phyloP scores from a whole-genome alignment of 2,329 filamentous ascomycete species.

The Sporothrix pallida region DNA sequence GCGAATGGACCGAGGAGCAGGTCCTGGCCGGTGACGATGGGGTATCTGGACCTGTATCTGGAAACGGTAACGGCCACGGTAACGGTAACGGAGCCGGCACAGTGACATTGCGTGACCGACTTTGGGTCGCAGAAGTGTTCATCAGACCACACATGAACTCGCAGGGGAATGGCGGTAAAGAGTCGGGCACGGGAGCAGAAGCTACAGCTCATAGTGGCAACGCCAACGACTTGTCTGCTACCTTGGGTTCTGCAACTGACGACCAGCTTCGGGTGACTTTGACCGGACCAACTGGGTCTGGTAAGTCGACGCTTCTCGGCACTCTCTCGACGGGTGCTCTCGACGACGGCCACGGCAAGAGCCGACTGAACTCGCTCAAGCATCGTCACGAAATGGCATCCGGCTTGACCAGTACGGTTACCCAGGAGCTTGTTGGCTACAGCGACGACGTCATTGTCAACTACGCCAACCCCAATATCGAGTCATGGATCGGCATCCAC shows the following conservation, averaged over 20 bases:
- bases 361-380: conserved; percentile 83
- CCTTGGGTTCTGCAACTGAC: conserved; percentile 47
- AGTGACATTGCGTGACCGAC: conserved; percentile 54
- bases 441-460: conserved; percentile 69
- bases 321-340: conserved; percentile 85
- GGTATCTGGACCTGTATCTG: conserved; percentile 32
- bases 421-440: conserved; percentile 92
- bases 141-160: conserved; percentile 72
- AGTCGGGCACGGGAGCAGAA: background rate
- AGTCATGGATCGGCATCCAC: conserved; percentile 95
- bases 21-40: conserved; percentile 41
- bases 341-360: conserved; percentile 92
- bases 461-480: conserved; percentile 83
- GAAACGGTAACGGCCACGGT: too few species aligned
- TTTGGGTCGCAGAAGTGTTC: conserved; percentile 90
- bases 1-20: conserved; percentile 68
- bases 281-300: conserved; percentile 86
- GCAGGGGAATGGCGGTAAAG: background rate
- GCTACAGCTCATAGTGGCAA: conserved; percentile 33
- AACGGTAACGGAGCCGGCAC: conserved; percentile 38
- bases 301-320: conserved; percentile 89
- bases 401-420: conserved; percentile 90
- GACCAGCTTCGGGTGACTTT: conserved; percentile 86
- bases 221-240: conserved; percentile 26
- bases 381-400: conserved; percentile 93